Evolutionary conservation across 495 filamentous ascomycete species (phyloP), one percentile per base, ranked within the genome.

Genomic region (Pyrenula massariospora): DNA sequence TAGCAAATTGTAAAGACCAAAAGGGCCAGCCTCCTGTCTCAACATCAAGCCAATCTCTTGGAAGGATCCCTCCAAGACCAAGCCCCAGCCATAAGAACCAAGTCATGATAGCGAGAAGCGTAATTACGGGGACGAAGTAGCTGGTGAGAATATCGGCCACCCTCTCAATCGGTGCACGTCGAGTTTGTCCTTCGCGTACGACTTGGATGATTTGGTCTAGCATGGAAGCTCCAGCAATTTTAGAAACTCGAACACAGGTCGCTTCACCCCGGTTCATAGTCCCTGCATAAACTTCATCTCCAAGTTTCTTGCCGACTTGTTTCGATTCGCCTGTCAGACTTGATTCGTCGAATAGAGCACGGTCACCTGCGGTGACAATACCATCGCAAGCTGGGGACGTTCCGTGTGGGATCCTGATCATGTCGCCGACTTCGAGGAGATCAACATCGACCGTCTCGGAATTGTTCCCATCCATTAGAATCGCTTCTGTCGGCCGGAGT

Each of bases 1-100:
- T 96, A 0, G 92, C 88, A 65, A 97, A 97, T 54, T 92, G 84
- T 42, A 97, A 73, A 20, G 88, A 86, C 81, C 91, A 97, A 19
- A 88, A 84, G 0, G 86, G 76, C 89, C 91, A 95, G 12, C 88
- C 86, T 22, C 88, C 89, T 21, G 81, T 75, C 3, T 79, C 72
- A 31, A 72, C 66, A 52, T 86, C 84, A 10, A 88, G 76, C 62
- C 84, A 95, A 57, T 84, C 77, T 1, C 57, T 60, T 0, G 89
- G 83, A 10, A 96, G 73, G 2, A 64, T 62, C 8, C 88, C 88
- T 1, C 85, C 81, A 24, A 83, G 62, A 0, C 91, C 91, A 20
- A 96, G 75, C 0, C 75, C 69, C 12, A 96, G 74, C 92, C 92
- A 97, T 48, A 87, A 75, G 25, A 93, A 53, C 79, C 90, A 96